Evolutionary conservation across 2,329 filamentous ascomycete genomes (phyloP).

Genomic region (Beauveria sp.): DNA sequence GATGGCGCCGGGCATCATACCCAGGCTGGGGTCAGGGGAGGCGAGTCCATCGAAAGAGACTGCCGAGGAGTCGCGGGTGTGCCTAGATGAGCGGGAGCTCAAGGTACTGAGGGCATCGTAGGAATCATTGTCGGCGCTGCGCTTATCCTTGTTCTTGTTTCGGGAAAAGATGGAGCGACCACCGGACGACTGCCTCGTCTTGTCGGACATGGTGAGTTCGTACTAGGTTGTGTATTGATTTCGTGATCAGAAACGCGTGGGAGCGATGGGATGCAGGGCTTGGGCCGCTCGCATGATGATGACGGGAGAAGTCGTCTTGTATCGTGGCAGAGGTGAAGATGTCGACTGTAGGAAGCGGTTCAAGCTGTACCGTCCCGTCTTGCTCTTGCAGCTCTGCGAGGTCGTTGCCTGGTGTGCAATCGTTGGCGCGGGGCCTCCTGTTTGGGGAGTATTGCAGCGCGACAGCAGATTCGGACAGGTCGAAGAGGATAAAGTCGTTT

Average conservation of each 20-base stretch:
- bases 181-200: slow-evolving; percentile 70
- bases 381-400: not conserved
- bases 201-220: slow-evolving; percentile 55
- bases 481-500: not conserved
- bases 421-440: not conserved
- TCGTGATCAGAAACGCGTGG: slow-evolving; percentile 22
- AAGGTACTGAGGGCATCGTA: slow-evolving; percentile 54
- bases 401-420: not conserved
- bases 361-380: not conserved
- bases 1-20: slow-evolving; percentile 73
- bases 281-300: slow-evolving; percentile 34
- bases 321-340: slow-evolving; percentile 2
- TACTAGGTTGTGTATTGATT: not conserved
- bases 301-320: slow-evolving; percentile 10
- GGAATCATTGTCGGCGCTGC: slow-evolving; percentile 54
- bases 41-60: slow-evolving; percentile 63
- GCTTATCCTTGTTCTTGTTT: slow-evolving; percentile 69
- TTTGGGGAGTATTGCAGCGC: not conserved
- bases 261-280: slow-evolving; percentile 27
- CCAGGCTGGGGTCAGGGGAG: slow-evolving; percentile 58
- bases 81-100: slow-evolving; percentile 64
- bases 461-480: not conserved
- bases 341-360: not conserved
- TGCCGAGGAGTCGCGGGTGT: slow-evolving; percentile 65
- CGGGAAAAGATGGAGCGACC: slow-evolving; percentile 81